phyloP scores from a whole-genome alignment of 805 yeast genomes.

The Saccharomyces cerevisiae region DNA sequence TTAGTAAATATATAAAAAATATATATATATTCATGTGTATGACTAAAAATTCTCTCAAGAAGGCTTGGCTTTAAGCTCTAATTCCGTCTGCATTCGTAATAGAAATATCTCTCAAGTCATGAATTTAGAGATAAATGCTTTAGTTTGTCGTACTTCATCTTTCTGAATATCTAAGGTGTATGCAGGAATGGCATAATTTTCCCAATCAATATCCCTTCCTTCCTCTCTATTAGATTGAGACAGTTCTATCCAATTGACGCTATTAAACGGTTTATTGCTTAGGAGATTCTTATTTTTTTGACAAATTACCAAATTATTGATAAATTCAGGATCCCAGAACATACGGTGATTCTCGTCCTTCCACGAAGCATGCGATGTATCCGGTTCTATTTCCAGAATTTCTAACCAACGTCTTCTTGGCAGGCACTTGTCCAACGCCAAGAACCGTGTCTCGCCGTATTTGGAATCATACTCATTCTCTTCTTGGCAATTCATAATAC shows the following conservation, averaged over 20 bases:
- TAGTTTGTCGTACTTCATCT: constrained; percentile 17
- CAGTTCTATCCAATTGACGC: constrained; percentile 5
- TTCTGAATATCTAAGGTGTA: constrained; percentile 14
- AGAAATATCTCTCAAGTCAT: not conserved
- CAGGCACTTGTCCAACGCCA: constrained; percentile 81
- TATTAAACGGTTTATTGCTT: not conserved
- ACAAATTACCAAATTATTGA: constrained; percentile 13
- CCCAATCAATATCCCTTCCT: constrained; percentile 4
- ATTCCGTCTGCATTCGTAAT: not conserved
- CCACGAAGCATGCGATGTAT: constrained; percentile 21
- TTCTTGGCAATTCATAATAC: not conserved
- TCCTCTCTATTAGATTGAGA: not conserved
- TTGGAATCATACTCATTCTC: constrained; percentile 4
- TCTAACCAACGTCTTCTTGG: constrained; percentile 56
- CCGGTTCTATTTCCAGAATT: constrained; percentile 36
- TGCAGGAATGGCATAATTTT: constrained; percentile 9
- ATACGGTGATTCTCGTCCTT: constrained; percentile 8
- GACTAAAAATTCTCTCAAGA: not conserved
- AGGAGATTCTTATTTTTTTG: constrained; percentile 3
- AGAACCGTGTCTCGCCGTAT: constrained; percentile 33
- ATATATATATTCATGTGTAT: constrained; percentile 4
- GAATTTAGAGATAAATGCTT: constrained; percentile 8
- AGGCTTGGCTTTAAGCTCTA: not conserved
- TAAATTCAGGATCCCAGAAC: constrained; percentile 34
- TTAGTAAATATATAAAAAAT: not conserved